These are phyloP conservation scores for Curvularia sp. DNA, from an alignment of 2,329 filamentous ascomycete genomes.

Conservation along the genomic window DNA sequence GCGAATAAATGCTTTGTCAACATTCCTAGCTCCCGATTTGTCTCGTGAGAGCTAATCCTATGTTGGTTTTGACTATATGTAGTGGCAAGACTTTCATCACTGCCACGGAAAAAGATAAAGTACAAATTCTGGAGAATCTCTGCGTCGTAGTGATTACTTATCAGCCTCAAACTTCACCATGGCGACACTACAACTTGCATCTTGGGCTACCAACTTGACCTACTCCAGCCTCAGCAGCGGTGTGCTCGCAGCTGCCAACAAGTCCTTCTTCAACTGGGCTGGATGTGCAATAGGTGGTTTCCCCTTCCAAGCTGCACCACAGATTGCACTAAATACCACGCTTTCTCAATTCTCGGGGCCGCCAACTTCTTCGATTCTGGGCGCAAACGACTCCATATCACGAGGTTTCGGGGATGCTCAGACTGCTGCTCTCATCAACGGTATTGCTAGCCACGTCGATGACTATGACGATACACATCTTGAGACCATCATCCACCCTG, in stretches of 20 bases:
- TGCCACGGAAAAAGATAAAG: background rate
- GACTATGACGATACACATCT: background rate
- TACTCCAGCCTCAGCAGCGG: background rate
- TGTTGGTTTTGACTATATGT: background rate
- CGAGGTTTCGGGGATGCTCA: background rate
- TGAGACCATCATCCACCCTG: background rate
- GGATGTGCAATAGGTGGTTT: conserved; percentile 1
- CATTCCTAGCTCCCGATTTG: background rate
- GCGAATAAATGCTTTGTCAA: background rate
- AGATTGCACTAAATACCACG: background rate
- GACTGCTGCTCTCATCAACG: background rate
- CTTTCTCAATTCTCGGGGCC: background rate
- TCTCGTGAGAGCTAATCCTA: background rate
- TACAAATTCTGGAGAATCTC: background rate
- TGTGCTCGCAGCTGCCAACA: conserved; percentile 1
- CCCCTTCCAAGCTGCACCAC: background rate
- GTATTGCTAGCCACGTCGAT: background rate
- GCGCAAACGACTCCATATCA: background rate
- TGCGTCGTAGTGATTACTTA: background rate
- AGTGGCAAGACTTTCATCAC: background rate
- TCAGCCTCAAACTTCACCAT: background rate
- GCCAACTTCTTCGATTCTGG: background rate
- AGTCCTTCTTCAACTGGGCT: conserved; percentile 3
- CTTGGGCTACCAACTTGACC: background rate
- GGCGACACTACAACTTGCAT: background rate